Evolutionary conservation across 2,329 filamentous ascomycete genomes (phyloP).

Genomic region (Fusarium sp.): DNA sequence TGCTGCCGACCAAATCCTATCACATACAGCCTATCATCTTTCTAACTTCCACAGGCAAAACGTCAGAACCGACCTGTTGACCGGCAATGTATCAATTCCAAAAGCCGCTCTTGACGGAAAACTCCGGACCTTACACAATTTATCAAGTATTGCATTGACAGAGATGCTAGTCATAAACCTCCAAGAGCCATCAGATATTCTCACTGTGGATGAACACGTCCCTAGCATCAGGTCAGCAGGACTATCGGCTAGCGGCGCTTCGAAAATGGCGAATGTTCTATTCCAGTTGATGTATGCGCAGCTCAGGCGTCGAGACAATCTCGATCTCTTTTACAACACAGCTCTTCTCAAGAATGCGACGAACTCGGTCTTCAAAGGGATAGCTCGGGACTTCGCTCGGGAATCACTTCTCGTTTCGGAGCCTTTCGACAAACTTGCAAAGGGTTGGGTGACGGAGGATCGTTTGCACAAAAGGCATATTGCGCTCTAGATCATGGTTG

Average conservation of each 20-base stretch:
- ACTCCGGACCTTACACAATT: background rate
- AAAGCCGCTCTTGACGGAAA: background rate
- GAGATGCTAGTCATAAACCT: background rate
- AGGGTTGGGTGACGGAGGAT: background rate
- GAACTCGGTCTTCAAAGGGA: background rate
- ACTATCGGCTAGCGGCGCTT: too few species aligned
- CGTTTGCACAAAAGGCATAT: background rate
- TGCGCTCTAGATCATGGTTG: background rate
- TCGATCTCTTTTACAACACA: background rate
- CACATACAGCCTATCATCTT: too few species aligned
- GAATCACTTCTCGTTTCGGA: background rate
- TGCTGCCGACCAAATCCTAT: too few species aligned
- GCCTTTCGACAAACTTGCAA: background rate
- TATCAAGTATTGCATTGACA: background rate
- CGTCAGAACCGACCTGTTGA: background rate
- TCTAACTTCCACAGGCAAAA: too few species aligned
- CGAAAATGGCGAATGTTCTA: background rate
- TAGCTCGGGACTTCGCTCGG: background rate
- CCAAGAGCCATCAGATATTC: accelerated
- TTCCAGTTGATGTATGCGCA: background rate
- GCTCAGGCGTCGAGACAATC: background rate
- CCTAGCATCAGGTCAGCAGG: too few species aligned
- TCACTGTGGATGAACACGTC: background rate
- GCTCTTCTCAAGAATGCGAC: background rate
- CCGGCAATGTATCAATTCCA: background rate